Base-by-base conservation (phyloP, 2,329 filamentous ascomycete species). In the Juglanconis sp. region DNA sequence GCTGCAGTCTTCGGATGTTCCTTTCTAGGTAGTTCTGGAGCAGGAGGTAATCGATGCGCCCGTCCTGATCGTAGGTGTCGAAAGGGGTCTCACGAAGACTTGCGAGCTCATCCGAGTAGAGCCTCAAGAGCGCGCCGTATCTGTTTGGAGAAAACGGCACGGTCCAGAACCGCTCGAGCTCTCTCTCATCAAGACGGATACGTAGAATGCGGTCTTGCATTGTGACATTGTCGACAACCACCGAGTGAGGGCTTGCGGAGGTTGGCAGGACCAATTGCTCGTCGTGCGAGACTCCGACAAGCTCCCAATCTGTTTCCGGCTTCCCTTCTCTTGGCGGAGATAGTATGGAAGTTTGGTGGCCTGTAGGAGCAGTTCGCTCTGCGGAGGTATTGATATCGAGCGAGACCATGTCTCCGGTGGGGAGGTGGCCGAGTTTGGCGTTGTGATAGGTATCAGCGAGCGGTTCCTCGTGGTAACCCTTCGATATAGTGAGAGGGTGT, bases 131-230 rank as follows among this genome's bases (percentile, higher is more conserved):
- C 1, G 75, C 74, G 4, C 69, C 53, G 52, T 73, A 71, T 0
- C 81, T 74, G 1, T 67, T 69, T 0, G 71, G 65, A 0, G 82
- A 83, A 44, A 79, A 74, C 0, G 70, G 69, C 61, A 84, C 76
- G 54, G 76, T 78, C 69, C 83, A 82, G 65, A 81, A 84, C 1
- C 68, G 69, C 8, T 75, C 68, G 2, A 85, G 69, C n/a, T 82
- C 77, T 7, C 70, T 62, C 2, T 82, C 62, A 59, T 85, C 82
- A 38, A 72, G 70, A 3, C 67, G 68, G 4, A 83, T 72, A 8
- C 79, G 75, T 9, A 73, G 67, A 13, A 83, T 75, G 30, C 76
- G 74, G 46, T 79, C 75, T 38, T 70, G 64, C 66, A 80, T 73
- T 2, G 68, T 69, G 57, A 76, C 73, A 0, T 4, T 31, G 30